These are phyloP conservation scores for Xerocomus tenax DNA, from an alignment of 1,284 basidiomycete genomes.

Conservation along the genomic window DNA sequence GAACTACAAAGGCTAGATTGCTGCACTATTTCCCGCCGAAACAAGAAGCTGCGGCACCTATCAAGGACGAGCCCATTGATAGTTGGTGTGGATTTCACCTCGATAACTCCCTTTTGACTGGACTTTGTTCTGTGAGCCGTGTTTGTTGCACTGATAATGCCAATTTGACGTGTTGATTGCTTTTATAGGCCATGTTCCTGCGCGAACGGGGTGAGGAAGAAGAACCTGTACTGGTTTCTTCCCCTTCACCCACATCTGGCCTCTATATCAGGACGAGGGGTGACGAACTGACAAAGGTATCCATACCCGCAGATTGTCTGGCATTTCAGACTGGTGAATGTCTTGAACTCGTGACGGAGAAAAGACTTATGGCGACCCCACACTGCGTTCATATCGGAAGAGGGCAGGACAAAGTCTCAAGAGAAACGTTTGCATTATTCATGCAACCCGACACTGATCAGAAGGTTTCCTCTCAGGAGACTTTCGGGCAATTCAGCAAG, in stretches of 20 bases:
- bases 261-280: slow-evolving; percentile 84
- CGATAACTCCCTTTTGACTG: slow-evolving; percentile 84
- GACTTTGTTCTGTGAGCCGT: slow-evolving; percentile 67
- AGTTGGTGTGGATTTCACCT: slow-evolving; percentile 78
- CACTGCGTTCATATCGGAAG: slow-evolving; percentile 77
- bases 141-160: background rate
- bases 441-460: slow-evolving; percentile 85
- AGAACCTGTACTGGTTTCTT: slow-evolving; percentile 46
- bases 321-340: slow-evolving; percentile 94
- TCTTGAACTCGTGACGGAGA: slow-evolving; percentile 74
- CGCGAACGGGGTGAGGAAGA: slow-evolving; percentile 33
- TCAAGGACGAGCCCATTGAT: slow-evolving; percentile 59
- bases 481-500: slow-evolving; percentile 86
- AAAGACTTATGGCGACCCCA: slow-evolving; percentile 74
- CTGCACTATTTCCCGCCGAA: slow-evolving; percentile 83
- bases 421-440: slow-evolving; percentile 84
- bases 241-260: slow-evolving; percentile 70
- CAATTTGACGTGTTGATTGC: background rate
- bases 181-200: slow-evolving; percentile 73
- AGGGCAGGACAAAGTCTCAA: slow-evolving; percentile 48
- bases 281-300: slow-evolving; percentile 66
- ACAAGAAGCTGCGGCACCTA: slow-evolving; percentile 30
- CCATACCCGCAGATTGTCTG: slow-evolving; percentile 71
- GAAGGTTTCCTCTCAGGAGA: slow-evolving; percentile 57
- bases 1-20: slow-evolving; percentile 76